Conservation (phyloP, 2,329 filamentous ascomycete genomes). For the Chaetomium strumarium region DNA sequence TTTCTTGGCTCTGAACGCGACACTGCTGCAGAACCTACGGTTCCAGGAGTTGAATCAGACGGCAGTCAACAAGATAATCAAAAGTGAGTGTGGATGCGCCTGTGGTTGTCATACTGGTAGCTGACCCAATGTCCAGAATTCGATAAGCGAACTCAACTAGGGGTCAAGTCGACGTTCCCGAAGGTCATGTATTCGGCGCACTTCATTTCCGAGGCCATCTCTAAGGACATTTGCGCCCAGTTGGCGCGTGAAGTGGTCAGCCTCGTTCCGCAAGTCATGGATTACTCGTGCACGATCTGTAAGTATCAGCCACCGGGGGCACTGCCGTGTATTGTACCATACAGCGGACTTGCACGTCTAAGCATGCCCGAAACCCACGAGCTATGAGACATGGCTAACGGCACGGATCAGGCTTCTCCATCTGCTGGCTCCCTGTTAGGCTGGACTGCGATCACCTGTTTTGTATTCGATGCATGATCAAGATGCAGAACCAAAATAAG, state of each 20-base stretch:
- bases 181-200: constrained; percentile 51
- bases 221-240: constrained; percentile 68
- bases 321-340: background rate
- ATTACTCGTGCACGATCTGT: constrained; percentile 47
- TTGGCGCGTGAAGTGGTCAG: constrained; percentile 67
- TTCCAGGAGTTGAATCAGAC: constrained; percentile 80
- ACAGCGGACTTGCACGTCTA: background rate
- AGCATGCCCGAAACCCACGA: background rate
- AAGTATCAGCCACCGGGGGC: constrained; percentile 1
- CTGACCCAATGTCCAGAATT: constrained; percentile 52
- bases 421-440: constrained; percentile 77
- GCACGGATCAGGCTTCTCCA: constrained; percentile 48
- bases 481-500: constrained; percentile 66
- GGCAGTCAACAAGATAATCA: constrained; percentile 77
- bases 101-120: no score
- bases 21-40: constrained; percentile 70
- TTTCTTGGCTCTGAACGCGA: constrained; percentile 68
- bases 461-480: constrained; percentile 77
- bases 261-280: constrained; percentile 74
- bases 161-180: constrained; percentile 59
- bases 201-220: constrained; percentile 60
- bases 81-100: constrained; percentile 52
- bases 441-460: constrained; percentile 71
- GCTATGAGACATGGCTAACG: background rate
- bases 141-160: constrained; percentile 75